Conservation (phyloP, 257 asterid species). For the Apocynum venetum region DNA sequence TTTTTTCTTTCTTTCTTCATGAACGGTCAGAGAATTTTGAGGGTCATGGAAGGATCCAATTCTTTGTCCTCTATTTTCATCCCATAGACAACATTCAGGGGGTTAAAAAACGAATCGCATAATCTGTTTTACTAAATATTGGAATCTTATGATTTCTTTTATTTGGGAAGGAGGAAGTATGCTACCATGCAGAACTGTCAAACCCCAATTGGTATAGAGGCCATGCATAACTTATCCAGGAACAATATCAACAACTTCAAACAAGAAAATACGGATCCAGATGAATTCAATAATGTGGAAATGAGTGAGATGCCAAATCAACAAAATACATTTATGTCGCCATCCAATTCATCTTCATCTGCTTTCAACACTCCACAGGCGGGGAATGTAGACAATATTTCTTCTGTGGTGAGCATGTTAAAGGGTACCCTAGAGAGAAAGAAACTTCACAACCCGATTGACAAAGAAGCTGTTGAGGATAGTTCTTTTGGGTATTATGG, state of each 20-base stretch:
- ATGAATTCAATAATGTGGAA: slow-evolving; percentile 21
- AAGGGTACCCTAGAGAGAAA: slow-evolving; percentile 66
- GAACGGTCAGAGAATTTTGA: not conserved
- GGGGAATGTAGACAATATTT: slow-evolving; percentile 47
- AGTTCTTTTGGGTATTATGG: slow-evolving; percentile 43
- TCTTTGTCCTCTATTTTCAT: not conserved
- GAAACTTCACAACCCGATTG: slow-evolving; percentile 20
- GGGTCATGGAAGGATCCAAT: not conserved
- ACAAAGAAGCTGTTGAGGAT: slow-evolving; percentile 35
- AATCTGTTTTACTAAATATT: not conserved
- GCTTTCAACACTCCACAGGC: slow-evolving; percentile 48
- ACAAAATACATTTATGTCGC: slow-evolving; percentile 28
- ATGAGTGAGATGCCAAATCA: slow-evolving; percentile 23
- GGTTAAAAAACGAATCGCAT: not conserved
- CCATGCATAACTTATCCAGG: slow-evolving; percentile 36
- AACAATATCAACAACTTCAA: slow-evolving; percentile 32
- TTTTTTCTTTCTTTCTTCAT: not conserved
- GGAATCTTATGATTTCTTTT: not conserved
- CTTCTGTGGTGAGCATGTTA: slow-evolving; percentile 87
- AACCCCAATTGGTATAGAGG: slow-evolving; percentile 51
- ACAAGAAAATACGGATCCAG: slow-evolving; percentile 22
- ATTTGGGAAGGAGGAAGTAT: slow-evolving; percentile 63
- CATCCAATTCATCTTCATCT: slow-evolving; percentile 49
- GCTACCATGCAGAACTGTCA: slow-evolving; percentile 67
- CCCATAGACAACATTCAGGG: not conserved